phyloP scores from a whole-genome alignment of 495 filamentous ascomycete species.

The Aspergillus indologenus region DNA sequence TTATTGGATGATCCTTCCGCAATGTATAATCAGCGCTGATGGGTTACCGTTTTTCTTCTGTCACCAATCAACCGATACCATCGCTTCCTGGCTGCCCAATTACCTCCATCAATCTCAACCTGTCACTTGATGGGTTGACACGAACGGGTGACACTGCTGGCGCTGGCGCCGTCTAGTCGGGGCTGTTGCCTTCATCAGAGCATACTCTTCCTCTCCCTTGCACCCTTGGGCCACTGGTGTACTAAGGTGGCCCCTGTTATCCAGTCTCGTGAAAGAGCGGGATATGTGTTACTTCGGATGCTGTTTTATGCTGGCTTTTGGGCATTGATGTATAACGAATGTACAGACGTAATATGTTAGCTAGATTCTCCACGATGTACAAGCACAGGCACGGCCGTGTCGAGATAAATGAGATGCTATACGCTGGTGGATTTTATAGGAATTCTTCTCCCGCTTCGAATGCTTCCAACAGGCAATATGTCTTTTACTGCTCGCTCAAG shows the following conservation, averaged over 20 bases:
- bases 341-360: constrained; percentile 8
- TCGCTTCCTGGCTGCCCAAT: neutral
- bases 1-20: constrained; percentile 27
- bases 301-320: neutral
- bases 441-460: too few relatives aligned
- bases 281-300: neutral
- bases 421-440: neutral
- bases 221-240: neutral
- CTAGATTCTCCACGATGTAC: neutral
- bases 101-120: neutral
- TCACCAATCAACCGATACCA: neutral
- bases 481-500: too few relatives aligned
- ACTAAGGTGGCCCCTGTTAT: neutral
- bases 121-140: neutral
- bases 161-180: constrained; percentile 3
- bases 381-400: neutral
- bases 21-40: constrained; percentile 9
- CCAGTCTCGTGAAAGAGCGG: neutral
- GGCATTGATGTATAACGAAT: constrained; percentile 10
- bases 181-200: neutral
- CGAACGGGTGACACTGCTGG: neutral
- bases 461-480: too few relatives aligned
- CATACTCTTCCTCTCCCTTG: neutral
- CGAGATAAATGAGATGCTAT: neutral
- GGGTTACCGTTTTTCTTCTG: neutral